These are phyloP conservation scores for Dioscorea dumetorum DNA, from an alignment of 106 monocot species.

Conservation along the genomic window DNA sequence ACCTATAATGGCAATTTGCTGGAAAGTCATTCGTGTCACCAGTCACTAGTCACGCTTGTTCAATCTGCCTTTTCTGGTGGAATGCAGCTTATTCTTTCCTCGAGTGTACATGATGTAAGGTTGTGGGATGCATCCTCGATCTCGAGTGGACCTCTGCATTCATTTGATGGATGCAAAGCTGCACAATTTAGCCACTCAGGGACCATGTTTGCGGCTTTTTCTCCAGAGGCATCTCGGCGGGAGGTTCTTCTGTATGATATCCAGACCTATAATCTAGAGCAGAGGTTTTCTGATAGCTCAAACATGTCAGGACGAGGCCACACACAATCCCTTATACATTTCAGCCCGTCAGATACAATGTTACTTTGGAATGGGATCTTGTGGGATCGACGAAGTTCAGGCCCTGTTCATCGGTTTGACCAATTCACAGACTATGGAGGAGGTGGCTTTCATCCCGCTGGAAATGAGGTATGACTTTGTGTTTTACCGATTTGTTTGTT, in stretches of 20 bases:
- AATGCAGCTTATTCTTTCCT: constrained; percentile 66
- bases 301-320: constrained; percentile 42
- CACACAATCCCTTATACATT: constrained; percentile 72
- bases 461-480: constrained; percentile 74
- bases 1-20: constrained; percentile 53
- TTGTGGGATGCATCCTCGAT: constrained; percentile 80
- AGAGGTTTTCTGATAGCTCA: constrained; percentile 45
- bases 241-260: constrained; percentile 94
- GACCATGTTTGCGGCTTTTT: constrained; percentile 66
- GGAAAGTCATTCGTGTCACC: constrained; percentile 66
- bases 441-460: constrained; percentile 96
- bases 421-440: constrained; percentile 97
- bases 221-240: constrained; percentile 41
- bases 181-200: constrained; percentile 86
- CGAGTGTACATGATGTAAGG: constrained; percentile 57
- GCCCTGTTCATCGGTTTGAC: constrained; percentile 77
- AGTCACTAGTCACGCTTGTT: constrained; percentile 47
- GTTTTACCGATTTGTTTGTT: too few species aligned
- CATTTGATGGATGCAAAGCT: constrained; percentile 91
- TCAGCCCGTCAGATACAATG: constrained; percentile 75
- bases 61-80: constrained; percentile 55
- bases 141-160: constrained; percentile 64
- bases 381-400: constrained; percentile 75
- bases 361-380: constrained; percentile 89
- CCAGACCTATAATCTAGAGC: constrained; percentile 47